These are phyloP conservation scores for Solanum pennellii DNA, from an alignment of 257 asterid genomes.

Conservation along the genomic window DNA sequence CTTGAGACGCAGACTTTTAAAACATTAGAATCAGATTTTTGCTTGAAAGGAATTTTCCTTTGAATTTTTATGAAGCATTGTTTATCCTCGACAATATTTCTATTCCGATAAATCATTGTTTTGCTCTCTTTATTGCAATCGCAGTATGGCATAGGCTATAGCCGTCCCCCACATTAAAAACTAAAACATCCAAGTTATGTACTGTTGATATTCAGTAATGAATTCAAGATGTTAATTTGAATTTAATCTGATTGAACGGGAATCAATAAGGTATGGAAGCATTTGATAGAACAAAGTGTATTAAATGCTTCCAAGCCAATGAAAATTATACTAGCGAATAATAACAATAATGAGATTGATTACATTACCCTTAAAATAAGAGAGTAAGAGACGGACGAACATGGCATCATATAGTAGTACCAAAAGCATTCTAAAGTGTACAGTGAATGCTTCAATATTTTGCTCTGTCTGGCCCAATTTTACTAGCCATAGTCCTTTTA, in stretches of 20 bases:
- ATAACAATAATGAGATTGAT: background rate
- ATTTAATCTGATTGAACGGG: background rate
- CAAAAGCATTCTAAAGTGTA: no score
- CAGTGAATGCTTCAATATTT: no score
- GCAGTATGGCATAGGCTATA: background rate
- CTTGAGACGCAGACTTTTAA: background rate
- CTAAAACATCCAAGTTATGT: background rate
- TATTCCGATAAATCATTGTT: background rate
- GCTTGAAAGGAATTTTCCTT: background rate
- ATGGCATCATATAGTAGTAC: no score
- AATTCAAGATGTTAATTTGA: background rate
- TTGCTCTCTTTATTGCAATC: background rate
- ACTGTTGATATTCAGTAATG: background rate
- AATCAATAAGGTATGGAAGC: background rate
- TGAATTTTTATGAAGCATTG: background rate
- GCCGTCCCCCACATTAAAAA: background rate
- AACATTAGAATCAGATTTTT: background rate
- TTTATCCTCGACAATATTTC: background rate
- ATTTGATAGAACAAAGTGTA: background rate
- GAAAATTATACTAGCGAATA: background rate
- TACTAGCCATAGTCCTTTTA: no score
- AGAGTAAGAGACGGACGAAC: no score
- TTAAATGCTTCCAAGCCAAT: background rate
- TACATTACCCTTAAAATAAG: no score
- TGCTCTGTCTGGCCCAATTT: no score